Conservation (phyloP, 805 yeast genomes). For the Lipomyces oligophaga region DNA sequence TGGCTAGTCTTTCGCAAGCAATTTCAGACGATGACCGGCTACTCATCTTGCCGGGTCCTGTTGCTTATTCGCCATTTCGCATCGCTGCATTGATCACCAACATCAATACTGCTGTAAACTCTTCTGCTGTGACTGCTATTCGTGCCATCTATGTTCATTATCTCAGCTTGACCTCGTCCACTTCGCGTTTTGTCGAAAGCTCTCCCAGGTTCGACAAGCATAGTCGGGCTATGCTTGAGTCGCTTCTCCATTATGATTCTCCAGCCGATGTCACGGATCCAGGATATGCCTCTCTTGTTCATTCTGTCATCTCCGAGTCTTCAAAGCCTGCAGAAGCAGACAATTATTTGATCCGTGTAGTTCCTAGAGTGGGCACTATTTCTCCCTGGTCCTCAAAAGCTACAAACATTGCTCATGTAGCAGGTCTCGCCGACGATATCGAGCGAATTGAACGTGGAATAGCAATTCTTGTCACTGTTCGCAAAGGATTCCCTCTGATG, state of each 20-base stretch:
- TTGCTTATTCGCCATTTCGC: conserved; percentile 84
- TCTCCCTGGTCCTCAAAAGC: conserved; percentile 99
- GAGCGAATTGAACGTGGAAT: conserved; percentile 90
- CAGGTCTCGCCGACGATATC: conserved; percentile 69
- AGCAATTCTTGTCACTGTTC: conserved; percentile 65
- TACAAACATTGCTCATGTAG: conserved; percentile 84
- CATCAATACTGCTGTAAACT: conserved; percentile 66
- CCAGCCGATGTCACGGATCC: conserved; percentile 54
- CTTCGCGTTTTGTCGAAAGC: conserved; percentile 1
- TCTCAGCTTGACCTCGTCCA: conserved; percentile 49
- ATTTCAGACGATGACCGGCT: conserved; percentile 12
- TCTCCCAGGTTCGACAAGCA: conserved; percentile 21
- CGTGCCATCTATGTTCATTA: conserved; percentile 79
- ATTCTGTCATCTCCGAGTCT: conserved; percentile 35
- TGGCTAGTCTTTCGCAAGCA: no score
- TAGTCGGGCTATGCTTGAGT: conserved; percentile 46
- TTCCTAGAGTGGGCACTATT: conserved; percentile 93
- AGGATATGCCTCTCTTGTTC: conserved; percentile 43
- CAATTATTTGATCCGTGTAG: conserved; percentile 62
- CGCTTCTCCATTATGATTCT: conserved; percentile 70
- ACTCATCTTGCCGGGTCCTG: conserved; percentile 74
- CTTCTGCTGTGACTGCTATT: conserved; percentile 63
- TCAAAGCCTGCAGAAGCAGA: conserved; percentile 36
- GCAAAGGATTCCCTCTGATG: conserved; percentile 64
- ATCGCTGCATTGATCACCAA: conserved; percentile 66